These are phyloP conservation scores for Hibiscus tridactylites DNA, from an alignment of 345 rosid genomes.

Conservation along the genomic window DNA sequence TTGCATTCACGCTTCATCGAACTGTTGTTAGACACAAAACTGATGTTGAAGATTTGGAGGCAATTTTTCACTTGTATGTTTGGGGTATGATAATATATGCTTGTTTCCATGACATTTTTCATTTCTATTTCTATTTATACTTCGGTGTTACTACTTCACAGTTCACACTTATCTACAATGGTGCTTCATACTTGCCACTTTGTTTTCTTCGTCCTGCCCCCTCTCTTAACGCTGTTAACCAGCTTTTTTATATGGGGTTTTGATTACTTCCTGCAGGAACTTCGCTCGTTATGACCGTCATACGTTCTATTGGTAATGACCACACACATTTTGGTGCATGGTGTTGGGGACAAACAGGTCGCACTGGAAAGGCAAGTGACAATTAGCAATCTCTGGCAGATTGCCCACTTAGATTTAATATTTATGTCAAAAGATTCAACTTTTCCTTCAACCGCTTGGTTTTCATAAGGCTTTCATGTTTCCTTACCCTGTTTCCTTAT, in stretches of 20 bases:
- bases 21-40: slow-evolving; percentile 88
- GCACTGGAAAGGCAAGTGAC: slow-evolving; percentile 63
- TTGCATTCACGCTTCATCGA: slow-evolving; percentile 94
- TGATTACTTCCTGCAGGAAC: slow-evolving; percentile 42
- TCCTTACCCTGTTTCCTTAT: not conserved
- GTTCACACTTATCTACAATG: not conserved
- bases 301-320: slow-evolving; percentile 78
- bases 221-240: not conserved
- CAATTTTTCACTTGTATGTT: slow-evolving; percentile 87
- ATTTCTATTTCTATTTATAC: not conserved
- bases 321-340: slow-evolving; percentile 61
- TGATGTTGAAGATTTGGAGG: slow-evolving; percentile 94
- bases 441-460: too few species aligned
- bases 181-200: not conserved
- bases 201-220: not conserved
- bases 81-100: slow-evolving; percentile 55
- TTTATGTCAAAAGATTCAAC: not conserved
- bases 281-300: slow-evolving; percentile 69
- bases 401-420: not conserved
- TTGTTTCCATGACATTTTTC: not conserved
- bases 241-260: not conserved
- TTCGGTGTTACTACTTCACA: not conserved
- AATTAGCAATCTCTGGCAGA: slow-evolving; percentile 2
- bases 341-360: slow-evolving; percentile 86
- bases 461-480: not conserved